phyloP scores from a whole-genome alignment of 495 filamentous ascomycete species.

The Polyplosphaeria fusca region DNA sequence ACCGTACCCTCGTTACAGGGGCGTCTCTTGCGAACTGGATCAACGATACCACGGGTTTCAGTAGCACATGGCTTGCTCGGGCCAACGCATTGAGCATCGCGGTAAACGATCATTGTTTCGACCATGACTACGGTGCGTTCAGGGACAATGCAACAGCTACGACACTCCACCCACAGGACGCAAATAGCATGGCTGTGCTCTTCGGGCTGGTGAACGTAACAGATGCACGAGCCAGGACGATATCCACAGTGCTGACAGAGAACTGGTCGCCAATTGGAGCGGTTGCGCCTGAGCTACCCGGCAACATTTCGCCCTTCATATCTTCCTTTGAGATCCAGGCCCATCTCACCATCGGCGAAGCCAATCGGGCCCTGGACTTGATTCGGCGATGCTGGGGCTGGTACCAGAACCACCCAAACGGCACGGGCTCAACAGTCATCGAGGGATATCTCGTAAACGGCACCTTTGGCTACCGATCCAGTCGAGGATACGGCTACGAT shows the following conservation, averaged over 20 bases:
- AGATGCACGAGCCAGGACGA: constrained; percentile 18
- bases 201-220: constrained; percentile 30
- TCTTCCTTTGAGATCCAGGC: constrained; percentile 39
- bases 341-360: constrained; percentile 34
- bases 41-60: constrained; percentile 44
- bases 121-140: constrained; percentile 53
- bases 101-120: constrained; percentile 52
- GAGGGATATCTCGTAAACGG: constrained; percentile 40
- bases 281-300: constrained; percentile 35
- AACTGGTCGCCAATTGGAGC: constrained; percentile 41
- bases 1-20: constrained; percentile 52
- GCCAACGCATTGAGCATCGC: constrained; percentile 43
- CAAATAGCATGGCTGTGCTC: constrained; percentile 34
- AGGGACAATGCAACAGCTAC: constrained; percentile 54
- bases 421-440: constrained; percentile 38
- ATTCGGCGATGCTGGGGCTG: constrained; percentile 41
- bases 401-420: constrained; percentile 41
- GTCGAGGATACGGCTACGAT: constrained; percentile 42
- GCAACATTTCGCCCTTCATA: constrained; percentile 41
- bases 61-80: constrained; percentile 45
- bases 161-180: constrained; percentile 38
- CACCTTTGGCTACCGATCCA: constrained; percentile 35
- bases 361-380: constrained; percentile 37
- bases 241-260: constrained; percentile 31
- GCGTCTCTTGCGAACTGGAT: constrained; percentile 52